phyloP scores from a whole-genome alignment of 805 yeast species.

The Groenewaldozyma salmanticensis region DNA sequence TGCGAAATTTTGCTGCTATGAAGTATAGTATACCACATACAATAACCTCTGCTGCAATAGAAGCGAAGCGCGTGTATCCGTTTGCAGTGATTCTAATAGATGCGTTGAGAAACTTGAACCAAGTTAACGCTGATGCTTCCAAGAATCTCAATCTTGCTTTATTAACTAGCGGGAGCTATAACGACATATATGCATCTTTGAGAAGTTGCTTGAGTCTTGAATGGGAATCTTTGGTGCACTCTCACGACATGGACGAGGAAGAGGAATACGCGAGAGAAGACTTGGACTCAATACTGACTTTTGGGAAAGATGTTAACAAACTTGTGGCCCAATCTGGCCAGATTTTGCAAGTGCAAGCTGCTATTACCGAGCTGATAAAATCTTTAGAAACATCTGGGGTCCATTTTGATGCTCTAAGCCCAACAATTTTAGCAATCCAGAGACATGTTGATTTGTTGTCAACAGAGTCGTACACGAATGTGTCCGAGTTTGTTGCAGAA shows the following conservation, averaged over 20 bases:
- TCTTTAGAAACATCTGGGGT: conserved; percentile 25
- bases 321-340: conserved; percentile 27
- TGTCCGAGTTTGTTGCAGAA: conserved; percentile 24
- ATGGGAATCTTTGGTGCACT: conserved; percentile 48
- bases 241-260: conserved; percentile 34
- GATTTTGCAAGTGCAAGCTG: conserved; percentile 23
- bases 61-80: conserved; percentile 45
- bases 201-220: conserved; percentile 29
- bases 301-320: conserved; percentile 27
- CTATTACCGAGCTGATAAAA: conserved; percentile 19
- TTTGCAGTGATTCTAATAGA: conserved; percentile 47
- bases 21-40: conserved; percentile 51
- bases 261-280: background rate
- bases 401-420: too few relatives aligned
- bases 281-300: conserved; percentile 1
- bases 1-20: conserved; percentile 38
- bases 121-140: conserved; percentile 26
- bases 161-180: conserved; percentile 14
- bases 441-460: conserved; percentile 22
- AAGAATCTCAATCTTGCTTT: conserved; percentile 33
- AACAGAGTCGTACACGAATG: conserved; percentile 29
- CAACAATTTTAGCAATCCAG: conserved; percentile 29
- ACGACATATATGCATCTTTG: conserved; percentile 19
- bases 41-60: conserved; percentile 38
- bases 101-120: conserved; percentile 34